Evolutionary conservation across 1,284 basidiomycete species (phyloP).

Genomic region (Fomitopsis schrenkii): DNA sequence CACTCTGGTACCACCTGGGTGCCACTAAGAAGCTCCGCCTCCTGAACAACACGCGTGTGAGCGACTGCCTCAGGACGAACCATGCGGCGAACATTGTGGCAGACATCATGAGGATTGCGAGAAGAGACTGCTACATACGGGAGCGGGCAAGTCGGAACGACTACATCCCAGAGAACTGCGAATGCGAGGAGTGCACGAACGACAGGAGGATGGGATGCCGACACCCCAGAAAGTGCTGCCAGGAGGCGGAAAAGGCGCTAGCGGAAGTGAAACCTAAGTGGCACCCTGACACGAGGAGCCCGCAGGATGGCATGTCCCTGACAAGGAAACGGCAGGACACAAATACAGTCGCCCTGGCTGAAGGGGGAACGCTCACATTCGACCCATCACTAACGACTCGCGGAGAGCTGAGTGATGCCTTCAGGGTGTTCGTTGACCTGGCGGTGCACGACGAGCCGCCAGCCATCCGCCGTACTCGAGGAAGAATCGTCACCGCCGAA

Average conservation of each 20-base stretch:
- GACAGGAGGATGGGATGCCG: not conserved
- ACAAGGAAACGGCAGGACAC: not conserved
- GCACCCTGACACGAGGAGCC: not conserved
- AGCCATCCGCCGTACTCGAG: not conserved
- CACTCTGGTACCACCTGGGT: conserved; percentile 1
- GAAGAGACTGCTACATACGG: too few relatives aligned
- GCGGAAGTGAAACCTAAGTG: not conserved
- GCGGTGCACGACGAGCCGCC: too few relatives aligned
- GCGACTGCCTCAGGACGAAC: too few relatives aligned
- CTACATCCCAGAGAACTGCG: not conserved
- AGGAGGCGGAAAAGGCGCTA: not conserved
- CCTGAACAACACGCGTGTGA: not conserved
- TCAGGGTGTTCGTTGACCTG: not conserved
- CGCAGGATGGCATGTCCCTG: not conserved
- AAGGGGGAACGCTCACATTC: not conserved
- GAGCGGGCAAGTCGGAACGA: too few relatives aligned
- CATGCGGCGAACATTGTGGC: too few relatives aligned
- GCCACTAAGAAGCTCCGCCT: not conserved
- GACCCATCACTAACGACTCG: not conserved
- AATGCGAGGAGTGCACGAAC: not conserved
- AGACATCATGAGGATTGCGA: too few relatives aligned
- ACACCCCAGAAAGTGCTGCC: not conserved
- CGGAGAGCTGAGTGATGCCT: not conserved
- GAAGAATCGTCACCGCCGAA: not conserved
- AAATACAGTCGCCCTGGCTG: not conserved